Evolutionary conservation across 768 basidiomycete species (phyloP).

Genomic region (Hemileccinum rubropunctum): DNA sequence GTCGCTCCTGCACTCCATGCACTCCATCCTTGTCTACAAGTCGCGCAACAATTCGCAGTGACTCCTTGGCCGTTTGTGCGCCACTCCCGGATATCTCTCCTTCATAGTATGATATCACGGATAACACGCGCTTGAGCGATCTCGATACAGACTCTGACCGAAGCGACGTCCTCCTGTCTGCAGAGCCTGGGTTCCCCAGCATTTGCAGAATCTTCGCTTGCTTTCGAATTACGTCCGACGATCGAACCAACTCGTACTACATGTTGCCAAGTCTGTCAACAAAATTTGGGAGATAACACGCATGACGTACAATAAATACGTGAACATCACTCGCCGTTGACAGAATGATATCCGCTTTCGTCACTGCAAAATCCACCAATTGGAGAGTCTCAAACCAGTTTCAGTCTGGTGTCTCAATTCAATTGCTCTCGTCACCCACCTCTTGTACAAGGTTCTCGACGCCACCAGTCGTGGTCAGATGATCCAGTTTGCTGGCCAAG

Average conservation of each 20-base stretch:
- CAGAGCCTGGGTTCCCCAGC: conserved; percentile 31
- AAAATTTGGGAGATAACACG: not conserved
- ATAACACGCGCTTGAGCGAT: conserved; percentile 41
- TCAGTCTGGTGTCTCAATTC: conserved; percentile 2
- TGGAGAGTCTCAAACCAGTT: conserved; percentile 41
- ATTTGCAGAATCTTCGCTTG: conserved; percentile 45
- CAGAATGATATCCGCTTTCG: conserved; percentile 51
- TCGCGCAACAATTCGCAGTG: conserved; percentile 54
- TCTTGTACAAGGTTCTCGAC: conserved; percentile 53
- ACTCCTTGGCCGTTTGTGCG: conserved; percentile 49
- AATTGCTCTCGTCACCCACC: conserved; percentile 34
- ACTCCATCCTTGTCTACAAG: conserved; percentile 65
- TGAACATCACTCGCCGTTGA: conserved; percentile 54
- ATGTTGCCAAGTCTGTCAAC: not conserved
- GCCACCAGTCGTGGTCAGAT: conserved; percentile 49
- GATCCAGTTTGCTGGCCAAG: conserved; percentile 51
- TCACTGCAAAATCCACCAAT: conserved; percentile 51
- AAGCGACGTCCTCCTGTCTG: conserved; percentile 22
- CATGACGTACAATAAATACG: conserved; percentile 54
- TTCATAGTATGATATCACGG: conserved; percentile 51
- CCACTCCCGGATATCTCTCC: conserved; percentile 44
- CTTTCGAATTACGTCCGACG: conserved; percentile 45
- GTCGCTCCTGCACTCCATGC: conserved; percentile 35
- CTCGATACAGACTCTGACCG: conserved; percentile 36
- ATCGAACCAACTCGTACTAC: conserved; percentile 69